phyloP scores from a whole-genome alignment of 495 filamentous ascomycete genomes.

The Podospora appendiculata region DNA sequence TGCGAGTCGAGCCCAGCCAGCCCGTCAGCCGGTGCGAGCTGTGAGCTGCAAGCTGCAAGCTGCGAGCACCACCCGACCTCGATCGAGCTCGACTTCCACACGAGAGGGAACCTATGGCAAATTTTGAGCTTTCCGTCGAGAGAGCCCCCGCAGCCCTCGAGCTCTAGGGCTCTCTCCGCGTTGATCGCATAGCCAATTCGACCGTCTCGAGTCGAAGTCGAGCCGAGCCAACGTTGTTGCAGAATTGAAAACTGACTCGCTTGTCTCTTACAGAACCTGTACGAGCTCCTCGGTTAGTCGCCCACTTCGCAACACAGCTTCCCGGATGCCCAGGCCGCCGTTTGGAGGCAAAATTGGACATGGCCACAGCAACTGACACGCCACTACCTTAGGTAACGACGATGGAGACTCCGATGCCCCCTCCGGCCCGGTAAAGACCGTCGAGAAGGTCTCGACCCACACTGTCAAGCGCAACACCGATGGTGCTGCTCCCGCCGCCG shows the following conservation, averaged over 20 bases:
- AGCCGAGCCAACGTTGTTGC: no score
- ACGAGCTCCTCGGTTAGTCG: slow-evolving; percentile 72
- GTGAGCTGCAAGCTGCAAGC: no score
- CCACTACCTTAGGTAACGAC: slow-evolving; percentile 59
- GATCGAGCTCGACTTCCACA: no score
- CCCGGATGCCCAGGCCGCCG: background rate
- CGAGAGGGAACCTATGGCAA: no score
- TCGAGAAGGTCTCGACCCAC: slow-evolving; percentile 75
- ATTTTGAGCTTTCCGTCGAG: no score
- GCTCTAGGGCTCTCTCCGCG: no score
- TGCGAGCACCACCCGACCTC: no score
- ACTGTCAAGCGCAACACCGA: slow-evolving; percentile 84
- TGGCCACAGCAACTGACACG: background rate
- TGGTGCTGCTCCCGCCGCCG: slow-evolving; percentile 53
- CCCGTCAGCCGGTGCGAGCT: no score
- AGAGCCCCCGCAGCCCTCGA: no score
- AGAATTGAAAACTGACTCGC: slow-evolving; percentile 15
- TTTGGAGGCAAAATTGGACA: background rate
- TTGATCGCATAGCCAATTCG: background rate
- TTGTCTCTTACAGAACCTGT: slow-evolving; percentile 57
- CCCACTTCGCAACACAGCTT: background rate
- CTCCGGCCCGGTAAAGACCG: slow-evolving; percentile 70
- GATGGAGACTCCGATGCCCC: slow-evolving; percentile 76
- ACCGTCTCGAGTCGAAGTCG: no score
- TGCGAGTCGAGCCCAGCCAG: no score